Conservation (phyloP, 306 rosid species). For the Elaeagnus macrophylla region DNA sequence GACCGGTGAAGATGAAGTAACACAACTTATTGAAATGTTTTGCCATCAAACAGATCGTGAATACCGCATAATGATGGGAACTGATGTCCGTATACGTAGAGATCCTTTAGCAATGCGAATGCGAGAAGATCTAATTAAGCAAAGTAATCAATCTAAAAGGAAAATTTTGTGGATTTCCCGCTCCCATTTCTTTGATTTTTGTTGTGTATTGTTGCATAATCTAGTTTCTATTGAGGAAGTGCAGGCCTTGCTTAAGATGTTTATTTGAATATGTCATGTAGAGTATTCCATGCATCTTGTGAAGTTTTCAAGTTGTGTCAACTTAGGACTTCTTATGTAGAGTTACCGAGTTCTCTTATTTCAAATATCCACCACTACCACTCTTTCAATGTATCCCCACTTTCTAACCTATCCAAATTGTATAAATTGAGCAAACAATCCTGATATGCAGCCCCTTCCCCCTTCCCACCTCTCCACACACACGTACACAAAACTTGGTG, state of each 20-base stretch:
- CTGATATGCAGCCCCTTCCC: no score
- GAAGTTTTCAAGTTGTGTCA: no score
- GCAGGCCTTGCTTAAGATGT: neutral
- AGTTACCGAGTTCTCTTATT: no score
- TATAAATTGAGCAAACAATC: no score
- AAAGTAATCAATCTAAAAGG: slow-evolving; percentile 56
- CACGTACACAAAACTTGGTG: no score
- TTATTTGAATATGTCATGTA: neutral
- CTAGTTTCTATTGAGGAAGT: neutral
- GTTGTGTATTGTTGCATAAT: slow-evolving; percentile 13
- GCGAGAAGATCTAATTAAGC: slow-evolving; percentile 91
- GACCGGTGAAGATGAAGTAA: slow-evolving; percentile 80
- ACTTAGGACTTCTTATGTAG: no score
- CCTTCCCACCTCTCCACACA: no score
- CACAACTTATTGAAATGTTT: slow-evolving; percentile 82
- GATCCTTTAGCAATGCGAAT: slow-evolving; percentile 96
- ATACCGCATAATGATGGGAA: slow-evolving; percentile 97
- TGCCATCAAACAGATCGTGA: slow-evolving; percentile 75
- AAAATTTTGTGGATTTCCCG: slow-evolving; percentile 20
- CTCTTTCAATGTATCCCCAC: no score
- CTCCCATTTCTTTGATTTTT: neutral
- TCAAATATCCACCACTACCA: no score
- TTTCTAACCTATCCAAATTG: no score
- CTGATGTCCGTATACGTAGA: slow-evolving; percentile 73
- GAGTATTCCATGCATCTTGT: neutral